These are phyloP conservation scores for Alternaria gaisen DNA, from an alignment of 2,329 filamentous ascomycete genomes.

Conservation along the genomic window DNA sequence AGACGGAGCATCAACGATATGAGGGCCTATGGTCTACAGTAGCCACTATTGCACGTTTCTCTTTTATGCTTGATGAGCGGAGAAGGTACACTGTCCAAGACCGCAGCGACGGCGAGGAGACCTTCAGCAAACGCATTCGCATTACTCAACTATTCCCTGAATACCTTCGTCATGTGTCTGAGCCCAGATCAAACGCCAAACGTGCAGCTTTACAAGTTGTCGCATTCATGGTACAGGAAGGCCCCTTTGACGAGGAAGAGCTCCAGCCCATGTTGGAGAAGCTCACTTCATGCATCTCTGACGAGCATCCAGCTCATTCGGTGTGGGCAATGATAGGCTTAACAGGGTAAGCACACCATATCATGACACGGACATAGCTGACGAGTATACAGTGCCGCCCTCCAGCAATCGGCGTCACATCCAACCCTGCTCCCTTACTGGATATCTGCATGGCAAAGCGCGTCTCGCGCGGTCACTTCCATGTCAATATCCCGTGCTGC, in stretches of 20 bases:
- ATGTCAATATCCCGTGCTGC: constrained; percentile 78
- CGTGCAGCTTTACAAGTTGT: constrained; percentile 64
- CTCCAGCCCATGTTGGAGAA: constrained; percentile 65
- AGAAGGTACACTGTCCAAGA: constrained; percentile 26
- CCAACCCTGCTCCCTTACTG: constrained; percentile 62
- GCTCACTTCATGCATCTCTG: constrained; percentile 67
- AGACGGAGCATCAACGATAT: constrained; percentile 37
- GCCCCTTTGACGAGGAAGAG: constrained; percentile 57
- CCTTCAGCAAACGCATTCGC: constrained; percentile 50
- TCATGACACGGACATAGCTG: constrained; percentile 4
- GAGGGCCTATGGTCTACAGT: constrained; percentile 51
- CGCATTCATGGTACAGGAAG: constrained; percentile 57
- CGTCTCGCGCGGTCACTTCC: constrained; percentile 74
- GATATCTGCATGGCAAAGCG: constrained; percentile 79
- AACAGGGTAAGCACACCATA: constrained; percentile 67
- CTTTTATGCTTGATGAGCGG: constrained; percentile 45
- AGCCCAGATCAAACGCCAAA: constrained; percentile 49
- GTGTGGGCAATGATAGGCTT: constrained; percentile 89
- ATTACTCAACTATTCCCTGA: constrained; percentile 51
- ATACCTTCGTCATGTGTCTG: constrained; percentile 50
- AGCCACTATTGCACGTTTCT: constrained; percentile 51
- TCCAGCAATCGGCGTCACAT: constrained; percentile 37
- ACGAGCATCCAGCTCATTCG: constrained; percentile 69
- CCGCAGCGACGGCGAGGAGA: constrained; percentile 32
- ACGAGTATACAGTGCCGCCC: constrained; percentile 36